Conservation (phyloP, 2,329 filamentous ascomycete genomes). For the Calonectria hongkongensis region DNA sequence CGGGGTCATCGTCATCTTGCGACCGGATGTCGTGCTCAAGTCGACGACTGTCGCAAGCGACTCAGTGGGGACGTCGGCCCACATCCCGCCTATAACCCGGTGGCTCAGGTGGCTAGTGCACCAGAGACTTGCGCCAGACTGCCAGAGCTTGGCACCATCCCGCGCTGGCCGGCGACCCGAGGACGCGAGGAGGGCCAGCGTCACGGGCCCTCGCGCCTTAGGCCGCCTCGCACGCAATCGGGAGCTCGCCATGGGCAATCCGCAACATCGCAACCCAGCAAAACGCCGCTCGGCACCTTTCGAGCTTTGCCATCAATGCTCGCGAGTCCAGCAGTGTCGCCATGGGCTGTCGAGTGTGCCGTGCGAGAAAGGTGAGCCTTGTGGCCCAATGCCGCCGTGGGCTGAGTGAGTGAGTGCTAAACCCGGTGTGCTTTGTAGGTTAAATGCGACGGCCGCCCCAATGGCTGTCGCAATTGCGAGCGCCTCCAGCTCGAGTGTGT, state of each 20-base stretch:
- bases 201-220: constrained; percentile 52
- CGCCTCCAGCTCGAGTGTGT: constrained; percentile 65
- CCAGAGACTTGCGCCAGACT: not conserved
- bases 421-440: constrained; percentile 55
- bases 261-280: constrained; percentile 44
- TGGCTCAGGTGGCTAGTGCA: constrained; percentile 40
- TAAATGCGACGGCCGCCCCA: constrained; percentile 64
- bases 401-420: constrained; percentile 38
- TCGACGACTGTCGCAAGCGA: constrained; percentile 45
- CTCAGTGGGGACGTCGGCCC: constrained; percentile 46
- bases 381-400: not conserved
- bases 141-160: constrained; percentile 45
- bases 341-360: constrained; percentile 65
- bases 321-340: constrained; percentile 45
- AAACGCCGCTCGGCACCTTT: constrained; percentile 46
- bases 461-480: constrained; percentile 65
- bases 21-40: constrained; percentile 53
- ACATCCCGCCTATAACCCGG: constrained; percentile 45
- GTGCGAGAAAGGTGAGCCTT: constrained; percentile 62
- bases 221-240: constrained; percentile 56
- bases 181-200: constrained; percentile 36
- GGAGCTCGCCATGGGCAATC: constrained; percentile 54
- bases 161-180: constrained; percentile 45
- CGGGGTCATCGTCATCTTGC: constrained; percentile 49
- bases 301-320: constrained; percentile 42